These are phyloP conservation scores for Geoglossum cookeanum DNA, from an alignment of 2,329 filamentous ascomycete species.

Conservation along the genomic window DNA sequence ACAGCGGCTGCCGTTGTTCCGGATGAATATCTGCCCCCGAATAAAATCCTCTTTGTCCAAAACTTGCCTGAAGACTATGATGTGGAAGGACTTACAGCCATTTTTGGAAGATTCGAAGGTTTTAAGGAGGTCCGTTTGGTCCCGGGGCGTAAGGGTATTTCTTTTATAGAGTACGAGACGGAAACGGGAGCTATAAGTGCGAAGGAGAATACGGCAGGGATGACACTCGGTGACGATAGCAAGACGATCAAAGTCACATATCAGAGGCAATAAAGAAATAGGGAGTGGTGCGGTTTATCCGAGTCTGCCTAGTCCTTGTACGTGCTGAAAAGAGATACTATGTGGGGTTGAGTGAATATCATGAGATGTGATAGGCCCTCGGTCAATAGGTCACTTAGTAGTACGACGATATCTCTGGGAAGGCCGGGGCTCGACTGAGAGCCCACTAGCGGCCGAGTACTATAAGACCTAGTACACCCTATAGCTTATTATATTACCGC, in stretches of 20 bases:
- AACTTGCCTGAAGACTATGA: constrained; percentile 78
- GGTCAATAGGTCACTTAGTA: background rate
- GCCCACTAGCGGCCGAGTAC: background rate
- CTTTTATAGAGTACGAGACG: constrained; percentile 89
- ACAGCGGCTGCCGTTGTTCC: constrained; percentile 56
- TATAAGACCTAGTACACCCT: background rate
- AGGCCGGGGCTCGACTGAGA: background rate
- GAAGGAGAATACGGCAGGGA: constrained; percentile 81
- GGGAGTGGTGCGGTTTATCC: background rate
- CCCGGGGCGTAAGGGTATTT: constrained; percentile 70
- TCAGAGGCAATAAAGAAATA: constrained; percentile 52
- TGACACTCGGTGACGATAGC: constrained; percentile 53
- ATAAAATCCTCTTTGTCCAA: constrained; percentile 90
- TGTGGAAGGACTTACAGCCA: constrained; percentile 54
- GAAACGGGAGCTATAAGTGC: constrained; percentile 79
- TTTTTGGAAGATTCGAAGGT: constrained; percentile 81
- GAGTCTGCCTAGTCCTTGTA: background rate
- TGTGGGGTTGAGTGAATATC: background rate
- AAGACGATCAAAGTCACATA: constrained; percentile 89
- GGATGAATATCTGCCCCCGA: constrained; percentile 95
- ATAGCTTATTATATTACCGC: background rate
- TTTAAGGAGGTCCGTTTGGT: constrained; percentile 87
- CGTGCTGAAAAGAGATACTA: background rate
- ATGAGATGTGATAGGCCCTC: background rate
- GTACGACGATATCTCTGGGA: background rate